Evolutionary conservation across 2,329 filamentous ascomycete genomes (phyloP).

Genomic region (Curvularia lunata): DNA sequence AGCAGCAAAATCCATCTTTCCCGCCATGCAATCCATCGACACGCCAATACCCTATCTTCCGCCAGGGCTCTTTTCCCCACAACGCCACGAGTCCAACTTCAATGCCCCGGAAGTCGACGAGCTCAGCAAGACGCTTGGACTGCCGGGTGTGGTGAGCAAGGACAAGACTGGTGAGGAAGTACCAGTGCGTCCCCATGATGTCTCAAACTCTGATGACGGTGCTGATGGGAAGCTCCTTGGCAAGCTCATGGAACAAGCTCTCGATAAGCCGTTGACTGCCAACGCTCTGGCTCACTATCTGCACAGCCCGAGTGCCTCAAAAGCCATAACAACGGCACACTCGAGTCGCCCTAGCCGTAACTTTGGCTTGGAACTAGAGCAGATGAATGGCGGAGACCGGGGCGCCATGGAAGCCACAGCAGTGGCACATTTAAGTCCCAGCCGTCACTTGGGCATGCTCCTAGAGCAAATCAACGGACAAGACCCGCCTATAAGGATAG

Average conservation of each 20-base stretch:
- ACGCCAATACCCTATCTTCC: not conserved
- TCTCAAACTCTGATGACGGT: constrained; percentile 3
- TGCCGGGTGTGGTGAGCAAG: constrained; percentile 12
- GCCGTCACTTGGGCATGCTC: not conserved
- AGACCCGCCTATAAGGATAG: constrained; percentile 8
- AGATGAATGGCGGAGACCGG: not conserved
- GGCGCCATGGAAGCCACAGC: not conserved
- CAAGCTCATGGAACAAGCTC: constrained; percentile 31
- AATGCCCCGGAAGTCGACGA: constrained; percentile 23
- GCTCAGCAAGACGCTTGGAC: constrained; percentile 23
- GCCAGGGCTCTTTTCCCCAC: not conserved
- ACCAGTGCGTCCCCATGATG: constrained; percentile 7
- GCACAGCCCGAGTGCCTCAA: constrained; percentile 4
- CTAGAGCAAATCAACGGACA: not conserved
- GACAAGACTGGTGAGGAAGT: not conserved
- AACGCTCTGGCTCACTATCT: constrained; percentile 27
- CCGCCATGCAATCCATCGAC: not conserved
- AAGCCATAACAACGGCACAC: not conserved
- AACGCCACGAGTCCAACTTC: constrained; percentile 8
- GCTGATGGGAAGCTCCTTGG: constrained; percentile 17
- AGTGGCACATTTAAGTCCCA: not conserved
- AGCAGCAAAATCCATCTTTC: not conserved
- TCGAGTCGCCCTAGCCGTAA: not conserved
- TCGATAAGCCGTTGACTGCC: constrained; percentile 31
- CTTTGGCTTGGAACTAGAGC: not conserved